Conservation (phyloP, 441 rosid genomes). For the Gossypium schwendimanii region DNA sequence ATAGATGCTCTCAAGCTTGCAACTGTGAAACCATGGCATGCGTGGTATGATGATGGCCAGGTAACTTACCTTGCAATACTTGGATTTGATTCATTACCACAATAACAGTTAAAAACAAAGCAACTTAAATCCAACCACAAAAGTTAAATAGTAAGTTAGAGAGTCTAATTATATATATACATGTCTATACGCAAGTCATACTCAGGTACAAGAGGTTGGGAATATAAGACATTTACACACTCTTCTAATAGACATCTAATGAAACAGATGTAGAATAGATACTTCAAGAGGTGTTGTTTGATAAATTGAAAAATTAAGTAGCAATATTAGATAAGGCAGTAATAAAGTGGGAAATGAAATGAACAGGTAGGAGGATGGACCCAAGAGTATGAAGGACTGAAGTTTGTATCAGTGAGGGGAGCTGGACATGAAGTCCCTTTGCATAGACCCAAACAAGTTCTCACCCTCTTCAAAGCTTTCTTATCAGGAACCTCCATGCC, state of each 20-base stretch:
- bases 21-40: constrained; percentile 51
- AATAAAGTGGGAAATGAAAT: not conserved
- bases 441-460: constrained; percentile 74
- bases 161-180: too few species aligned
- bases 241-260: too few species aligned
- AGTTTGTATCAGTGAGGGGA: constrained; percentile 72
- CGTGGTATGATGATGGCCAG: constrained; percentile 82
- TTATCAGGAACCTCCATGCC: constrained; percentile 67
- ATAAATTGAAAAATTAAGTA: not conserved
- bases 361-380: constrained; percentile 96
- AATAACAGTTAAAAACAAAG: too few species aligned
- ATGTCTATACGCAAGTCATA: too few species aligned
- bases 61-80: constrained; percentile 23
- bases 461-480: constrained; percentile 63
- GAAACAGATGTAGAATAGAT: too few species aligned
- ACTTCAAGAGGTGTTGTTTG: too few species aligned
- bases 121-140: too few species aligned
- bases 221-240: too few species aligned
- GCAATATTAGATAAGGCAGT: not conserved
- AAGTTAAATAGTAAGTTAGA: too few species aligned
- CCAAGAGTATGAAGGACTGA: constrained; percentile 73
- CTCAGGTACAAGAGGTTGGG: too few species aligned
- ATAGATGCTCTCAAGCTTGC: constrained; percentile 75
- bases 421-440: constrained; percentile 93
- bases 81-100: not conserved